A percentile compares a stretch with the other conserved stretches of the same genome.
These are phyloP conservation scores for Ophiostoma australiae DNA, from an alignment of 2,329 filamentous ascomycete species.

Conservation along the genomic window DNA sequence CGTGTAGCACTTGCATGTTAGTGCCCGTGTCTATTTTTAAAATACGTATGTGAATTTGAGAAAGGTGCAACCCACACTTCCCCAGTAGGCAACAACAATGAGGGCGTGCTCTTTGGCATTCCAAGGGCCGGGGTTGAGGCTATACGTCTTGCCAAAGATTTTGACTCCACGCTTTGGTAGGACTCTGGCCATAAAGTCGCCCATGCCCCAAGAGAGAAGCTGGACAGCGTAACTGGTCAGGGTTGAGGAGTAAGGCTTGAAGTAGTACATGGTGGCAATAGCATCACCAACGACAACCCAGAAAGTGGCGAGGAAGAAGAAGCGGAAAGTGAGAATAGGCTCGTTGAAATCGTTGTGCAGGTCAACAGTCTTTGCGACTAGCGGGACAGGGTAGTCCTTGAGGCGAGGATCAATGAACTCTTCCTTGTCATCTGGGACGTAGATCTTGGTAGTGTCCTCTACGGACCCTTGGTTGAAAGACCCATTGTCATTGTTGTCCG, in stretches of 20 bases:
- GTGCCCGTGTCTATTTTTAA: neutral
- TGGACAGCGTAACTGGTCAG: constrained; percentile 34
- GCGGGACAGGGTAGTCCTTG: constrained; percentile 33
- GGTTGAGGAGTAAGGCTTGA: constrained; percentile 33
- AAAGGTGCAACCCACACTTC: constrained; percentile 26
- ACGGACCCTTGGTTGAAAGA: constrained; percentile 9
- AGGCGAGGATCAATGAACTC: constrained; percentile 34
- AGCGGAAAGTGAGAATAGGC: constrained; percentile 35
- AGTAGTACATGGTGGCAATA: constrained; percentile 35
- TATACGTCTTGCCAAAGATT: constrained; percentile 33
- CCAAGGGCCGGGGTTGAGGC: constrained; percentile 34
- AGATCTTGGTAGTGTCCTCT: constrained; percentile 28
- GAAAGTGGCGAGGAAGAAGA: constrained; percentile 33
- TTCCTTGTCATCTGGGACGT: constrained; percentile 31
- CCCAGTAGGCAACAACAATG: constrained; percentile 35
- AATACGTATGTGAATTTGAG: neutral
- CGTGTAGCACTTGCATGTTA: constrained; percentile 29
- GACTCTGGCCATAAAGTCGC: constrained; percentile 30
- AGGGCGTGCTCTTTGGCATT: constrained; percentile 36
- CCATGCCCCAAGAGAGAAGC: constrained; percentile 35
- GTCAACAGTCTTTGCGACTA: constrained; percentile 35
- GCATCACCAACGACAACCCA: constrained; percentile 33
- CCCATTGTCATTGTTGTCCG: neutral
- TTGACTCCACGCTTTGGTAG: constrained; percentile 30
- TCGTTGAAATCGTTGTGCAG: constrained; percentile 34